Evolutionary conservation across 192 early-diverging fungal species (phyloP), one percentile per base, ranked within the genome.

Genomic region (Tieghemiomyces parasiticus): DNA sequence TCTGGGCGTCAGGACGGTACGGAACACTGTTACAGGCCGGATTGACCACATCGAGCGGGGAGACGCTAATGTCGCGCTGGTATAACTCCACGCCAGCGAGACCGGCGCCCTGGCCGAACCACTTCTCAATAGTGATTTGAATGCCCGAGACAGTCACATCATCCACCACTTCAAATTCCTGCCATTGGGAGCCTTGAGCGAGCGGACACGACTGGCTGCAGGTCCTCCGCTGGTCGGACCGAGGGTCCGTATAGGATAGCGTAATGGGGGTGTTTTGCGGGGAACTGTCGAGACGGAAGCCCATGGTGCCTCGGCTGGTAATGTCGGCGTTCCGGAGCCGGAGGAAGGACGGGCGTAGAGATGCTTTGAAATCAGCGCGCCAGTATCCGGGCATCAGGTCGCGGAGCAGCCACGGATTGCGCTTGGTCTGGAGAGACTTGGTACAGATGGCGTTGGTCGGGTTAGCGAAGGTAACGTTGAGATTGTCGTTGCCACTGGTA

Each of bases 311-410:
- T 44, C 81, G 71, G 24, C 74, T 71, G 14, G 78, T 55, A 24
- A 66, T 68, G 26, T 62, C 47, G 9, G 80, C 75, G 67, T 89
- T 89, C 62, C 74, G 75, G 31, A 89, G 64, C 3, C 83, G 75
- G 60, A 89, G 76, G 10, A 81, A 67, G 3, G 82, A 74, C 12
- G 85, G 87, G 9, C 74, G 77, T 22, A 81, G 60, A 29, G 69
- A 55, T 50, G 71, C 67, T 8, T 69, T 71, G 46, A 86, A 82
- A 58, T 78, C 65, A 35, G 72, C 76, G 35, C 80, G 70, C 76
- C 78, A 83, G 59, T 74, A 83, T 16, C 87, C 87, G 3, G 81
- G 77, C n/a, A 79, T 76, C 60, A 73, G 66, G 65, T 87, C 78
- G 55, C 70, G 74, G 67, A 89, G 63, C 29, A 89, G 70, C 84